Evolutionary conservation across 352 stramenopile species (phyloP), one percentile per base, ranked within the genome.

Genomic region (Globisporangium cederbergense): DNA sequence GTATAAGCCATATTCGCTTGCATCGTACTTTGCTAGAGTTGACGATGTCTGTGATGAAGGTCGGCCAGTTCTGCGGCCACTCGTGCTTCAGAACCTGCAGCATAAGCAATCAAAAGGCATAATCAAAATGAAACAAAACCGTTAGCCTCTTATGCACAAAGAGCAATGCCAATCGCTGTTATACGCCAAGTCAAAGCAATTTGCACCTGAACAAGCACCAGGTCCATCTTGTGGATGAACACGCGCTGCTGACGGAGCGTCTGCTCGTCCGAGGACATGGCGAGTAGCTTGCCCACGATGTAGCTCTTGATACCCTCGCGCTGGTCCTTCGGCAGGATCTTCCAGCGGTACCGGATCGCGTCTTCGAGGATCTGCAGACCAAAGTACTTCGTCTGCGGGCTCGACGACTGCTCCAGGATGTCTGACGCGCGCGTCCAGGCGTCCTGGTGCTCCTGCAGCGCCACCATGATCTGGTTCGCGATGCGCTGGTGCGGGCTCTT

Each of bases 61-160:
- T 93, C 28, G 97, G 96, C 98, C 98, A 99, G 76, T 99, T 99
- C 72, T 99, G 96, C 22, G 98, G 98, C 98, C 98, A 99, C 79
- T 99, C 98, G 78, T 99, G 97, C 86, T 99, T 99, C 55, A 99
- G 77, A 60, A 99, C 98, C 74, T 98, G 76, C 25, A 98, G 83
- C n/a, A 42, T 42, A 42, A 42, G 9, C 36, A 42, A 42, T 55
- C 22, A 34, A 2, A 54, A n/a, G 18, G 20, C 43, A 49, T 22
- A 22, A 49, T 2, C 5, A 49, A 36, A 49, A 36, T 36, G 32
- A 8, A 8, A 8, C 4, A 8, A 8, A 36, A 42, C 7, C 36
- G 7, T 62, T 49, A 22, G 22, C 10, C n/a, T 16, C 14, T 32
- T 34, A 46, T 14, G 60, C 25, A n/a, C 38, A 36, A 36, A 52